phyloP scores from a whole-genome alignment of 2,329 filamentous ascomycete genomes.

The Epichloe aotearoae region DNA sequence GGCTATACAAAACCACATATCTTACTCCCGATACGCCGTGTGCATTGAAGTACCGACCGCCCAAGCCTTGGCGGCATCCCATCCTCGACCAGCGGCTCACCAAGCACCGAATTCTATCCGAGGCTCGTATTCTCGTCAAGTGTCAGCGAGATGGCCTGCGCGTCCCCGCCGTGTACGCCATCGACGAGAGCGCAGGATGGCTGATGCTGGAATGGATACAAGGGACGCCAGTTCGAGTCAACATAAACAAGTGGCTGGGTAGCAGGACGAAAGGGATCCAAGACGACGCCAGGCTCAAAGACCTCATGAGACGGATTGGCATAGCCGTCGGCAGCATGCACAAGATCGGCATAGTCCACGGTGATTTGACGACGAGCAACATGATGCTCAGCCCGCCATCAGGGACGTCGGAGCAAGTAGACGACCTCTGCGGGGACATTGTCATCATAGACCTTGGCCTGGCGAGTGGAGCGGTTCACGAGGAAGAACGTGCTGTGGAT shows the following conservation, averaged over 20 bases:
- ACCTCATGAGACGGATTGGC: constrained; percentile 59
- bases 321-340: constrained; percentile 63
- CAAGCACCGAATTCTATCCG: constrained; percentile 72
- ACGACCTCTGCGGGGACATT: constrained; percentile 53
- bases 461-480: constrained; percentile 64
- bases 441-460: constrained; percentile 92
- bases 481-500: constrained; percentile 92
- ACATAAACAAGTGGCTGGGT: constrained; percentile 56
- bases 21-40: constrained; percentile 53
- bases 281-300: constrained; percentile 39
- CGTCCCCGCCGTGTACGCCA: constrained; percentile 69
- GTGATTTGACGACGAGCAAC: constrained; percentile 94
- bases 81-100: constrained; percentile 79
- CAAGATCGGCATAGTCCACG: constrained; percentile 76
- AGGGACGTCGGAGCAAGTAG: constrained; percentile 10
- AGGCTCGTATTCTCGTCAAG: constrained; percentile 73
- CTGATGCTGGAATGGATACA: constrained; percentile 76
- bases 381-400: constrained; percentile 55
- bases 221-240: constrained; percentile 55
- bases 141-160: constrained; percentile 65
- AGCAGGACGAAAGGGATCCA: constrained; percentile 25
- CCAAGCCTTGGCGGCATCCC: constrained; percentile 85
- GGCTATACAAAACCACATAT: constrained; percentile 79
- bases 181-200: constrained; percentile 54
- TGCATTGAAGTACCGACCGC: constrained; percentile 82